Conservation (phyloP, 306 rosid species). For the Trichosanthes truncata region DNA sequence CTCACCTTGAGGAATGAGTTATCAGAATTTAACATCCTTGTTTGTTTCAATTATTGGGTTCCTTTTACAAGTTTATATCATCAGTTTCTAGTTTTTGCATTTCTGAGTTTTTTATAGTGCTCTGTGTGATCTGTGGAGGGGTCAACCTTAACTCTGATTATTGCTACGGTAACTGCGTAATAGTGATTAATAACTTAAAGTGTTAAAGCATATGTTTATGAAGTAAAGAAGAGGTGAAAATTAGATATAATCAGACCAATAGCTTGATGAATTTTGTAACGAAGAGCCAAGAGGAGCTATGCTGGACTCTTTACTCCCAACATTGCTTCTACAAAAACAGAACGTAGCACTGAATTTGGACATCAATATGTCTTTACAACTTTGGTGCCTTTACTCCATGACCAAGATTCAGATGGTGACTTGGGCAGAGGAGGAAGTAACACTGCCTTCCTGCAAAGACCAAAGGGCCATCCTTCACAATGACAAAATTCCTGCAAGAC, state of each 20-base stretch:
- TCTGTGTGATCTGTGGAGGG: not conserved
- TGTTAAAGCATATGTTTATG: not conserved
- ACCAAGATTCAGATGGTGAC: slow-evolving; percentile 74
- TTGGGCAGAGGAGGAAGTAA: slow-evolving; percentile 94
- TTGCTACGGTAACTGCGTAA: not conserved
- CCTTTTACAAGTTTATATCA: not conserved
- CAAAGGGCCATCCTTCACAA: slow-evolving; percentile 96
- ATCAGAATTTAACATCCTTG: slow-evolving; percentile 8
- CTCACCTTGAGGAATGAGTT: slow-evolving; percentile 16
- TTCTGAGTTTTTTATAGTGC: not conserved
- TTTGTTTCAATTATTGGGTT: not conserved
- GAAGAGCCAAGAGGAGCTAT: no score
- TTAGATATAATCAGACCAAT: not conserved
- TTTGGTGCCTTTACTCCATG: slow-evolving; percentile 43
- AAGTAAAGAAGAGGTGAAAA: not conserved
- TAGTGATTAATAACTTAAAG: slow-evolving; percentile 3
- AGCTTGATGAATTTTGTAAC: not conserved
- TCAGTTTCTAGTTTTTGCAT: not conserved
- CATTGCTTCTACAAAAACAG: not conserved
- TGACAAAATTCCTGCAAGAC: slow-evolving; percentile 64
- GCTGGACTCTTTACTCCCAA: not conserved
- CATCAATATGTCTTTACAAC: slow-evolving; percentile 13
- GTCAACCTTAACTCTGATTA: not conserved
- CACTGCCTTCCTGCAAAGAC: slow-evolving; percentile 66
- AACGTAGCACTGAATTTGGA: not conserved